phyloP scores from a whole-genome alignment of 352 stramenopile genomes.

The Phytopythium helicoides region DNA sequence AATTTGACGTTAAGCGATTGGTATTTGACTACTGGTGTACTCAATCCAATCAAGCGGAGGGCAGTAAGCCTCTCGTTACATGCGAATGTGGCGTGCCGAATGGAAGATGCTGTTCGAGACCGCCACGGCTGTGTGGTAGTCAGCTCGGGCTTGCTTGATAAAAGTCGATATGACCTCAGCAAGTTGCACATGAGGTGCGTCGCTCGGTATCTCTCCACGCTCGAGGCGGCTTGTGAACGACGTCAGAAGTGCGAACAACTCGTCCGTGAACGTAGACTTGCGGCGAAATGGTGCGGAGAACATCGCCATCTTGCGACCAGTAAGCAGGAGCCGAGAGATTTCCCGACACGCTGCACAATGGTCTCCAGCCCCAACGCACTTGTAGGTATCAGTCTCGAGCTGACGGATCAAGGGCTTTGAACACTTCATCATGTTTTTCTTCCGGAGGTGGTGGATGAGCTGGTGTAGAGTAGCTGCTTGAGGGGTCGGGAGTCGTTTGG shows the following conservation, averaged over 20 bases:
- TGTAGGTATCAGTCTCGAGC: not conserved
- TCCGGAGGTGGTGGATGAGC: not conserved
- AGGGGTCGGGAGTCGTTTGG: no score
- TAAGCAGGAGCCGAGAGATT: not conserved
- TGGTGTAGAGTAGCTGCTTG: not conserved
- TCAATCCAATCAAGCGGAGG: no score
- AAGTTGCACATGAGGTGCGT: not conserved
- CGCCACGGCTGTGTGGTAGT: not conserved
- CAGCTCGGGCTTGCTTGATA: not conserved
- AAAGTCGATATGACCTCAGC: not conserved
- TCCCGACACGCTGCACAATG: not conserved
- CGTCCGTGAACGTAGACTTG: not conserved
- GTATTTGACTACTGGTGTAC: no score
- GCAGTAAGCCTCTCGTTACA: no score
- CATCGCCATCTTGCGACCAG: not conserved
- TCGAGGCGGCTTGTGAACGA: no score
- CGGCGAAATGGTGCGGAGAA: not conserved
- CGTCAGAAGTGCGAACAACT: not conserved
- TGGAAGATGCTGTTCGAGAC: not conserved
- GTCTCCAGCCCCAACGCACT: conserved; percentile 1
- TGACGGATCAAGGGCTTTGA: not conserved
- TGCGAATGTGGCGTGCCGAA: no score
- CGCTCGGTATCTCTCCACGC: not conserved
- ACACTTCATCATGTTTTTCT: not conserved
- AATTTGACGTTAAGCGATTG: no score